Percentiles rank a stretch among this genome's conserved stretches.
phyloP scores from a whole-genome alignment of 148 eudicot species.

The Rhododendron molle region DNA sequence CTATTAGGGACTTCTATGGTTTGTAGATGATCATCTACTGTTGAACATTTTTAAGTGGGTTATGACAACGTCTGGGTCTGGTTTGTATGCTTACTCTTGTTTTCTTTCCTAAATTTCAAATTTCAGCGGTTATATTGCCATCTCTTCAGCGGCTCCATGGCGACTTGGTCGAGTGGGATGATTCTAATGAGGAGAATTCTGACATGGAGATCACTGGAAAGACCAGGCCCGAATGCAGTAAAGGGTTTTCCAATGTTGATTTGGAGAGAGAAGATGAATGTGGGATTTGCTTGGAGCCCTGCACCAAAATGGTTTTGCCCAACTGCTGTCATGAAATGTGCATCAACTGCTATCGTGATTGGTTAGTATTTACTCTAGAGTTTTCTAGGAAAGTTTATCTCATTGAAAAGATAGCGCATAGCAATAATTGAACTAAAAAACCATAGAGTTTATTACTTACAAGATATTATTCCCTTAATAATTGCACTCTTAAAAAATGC shows the following conservation, averaged over 20 bases:
- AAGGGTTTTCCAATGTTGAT: slow-evolving; percentile 28
- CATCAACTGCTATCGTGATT: slow-evolving; percentile 73
- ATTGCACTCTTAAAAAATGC: neutral
- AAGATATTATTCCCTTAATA: neutral
- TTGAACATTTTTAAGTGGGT: neutral
- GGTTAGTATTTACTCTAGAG: slow-evolving; percentile 27
- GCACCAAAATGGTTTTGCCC: slow-evolving; percentile 78
- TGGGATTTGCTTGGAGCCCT: slow-evolving; percentile 73
- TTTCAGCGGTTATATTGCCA: slow-evolving; percentile 76
- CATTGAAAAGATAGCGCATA: neutral
- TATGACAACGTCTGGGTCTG: neutral
- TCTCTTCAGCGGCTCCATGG: slow-evolving; percentile 59
- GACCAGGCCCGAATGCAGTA: slow-evolving; percentile 24
- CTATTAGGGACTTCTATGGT: slow-evolving; percentile 77
- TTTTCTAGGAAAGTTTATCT: neutral
- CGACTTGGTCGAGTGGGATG: slow-evolving; percentile 46
- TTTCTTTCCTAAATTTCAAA: neutral
- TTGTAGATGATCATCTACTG: slow-evolving; percentile 9
- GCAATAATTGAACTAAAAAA: neutral
- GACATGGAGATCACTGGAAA: slow-evolving; percentile 19
- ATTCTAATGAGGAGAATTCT: slow-evolving; percentile 14
- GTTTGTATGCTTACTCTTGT: neutral
- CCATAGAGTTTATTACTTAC: neutral
- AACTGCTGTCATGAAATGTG: slow-evolving; percentile 88
- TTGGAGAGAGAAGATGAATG: slow-evolving; percentile 80